These are phyloP conservation scores for Diaporthe batatas DNA, from an alignment of 2,329 filamentous ascomycete species.

Conservation along the genomic window DNA sequence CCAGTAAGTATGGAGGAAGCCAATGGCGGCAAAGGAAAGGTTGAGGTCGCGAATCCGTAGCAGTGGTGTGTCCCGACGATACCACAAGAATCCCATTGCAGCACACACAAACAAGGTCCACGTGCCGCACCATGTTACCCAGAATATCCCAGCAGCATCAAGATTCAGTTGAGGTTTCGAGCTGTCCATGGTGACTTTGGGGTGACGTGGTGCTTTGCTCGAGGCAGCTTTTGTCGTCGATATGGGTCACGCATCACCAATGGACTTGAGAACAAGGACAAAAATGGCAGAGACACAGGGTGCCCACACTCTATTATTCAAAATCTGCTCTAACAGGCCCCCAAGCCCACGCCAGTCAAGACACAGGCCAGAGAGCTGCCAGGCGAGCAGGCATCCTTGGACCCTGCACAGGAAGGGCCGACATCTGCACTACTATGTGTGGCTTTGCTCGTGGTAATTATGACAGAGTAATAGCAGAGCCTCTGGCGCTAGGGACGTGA, in stretches of 20 bases:
- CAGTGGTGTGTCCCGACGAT: slow-evolving; percentile 46
- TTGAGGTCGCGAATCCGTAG: slow-evolving; percentile 51
- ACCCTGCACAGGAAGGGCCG: slow-evolving; percentile 65
- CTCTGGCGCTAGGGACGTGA: slow-evolving; percentile 23
- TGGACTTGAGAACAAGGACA: neutral
- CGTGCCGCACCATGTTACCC: slow-evolving; percentile 21
- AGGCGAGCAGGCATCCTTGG: slow-evolving; percentile 66
- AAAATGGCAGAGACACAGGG: neutral
- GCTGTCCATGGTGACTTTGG: slow-evolving; percentile 15
- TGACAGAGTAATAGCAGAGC: slow-evolving; percentile 12
- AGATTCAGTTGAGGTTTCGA: slow-evolving; percentile 26
- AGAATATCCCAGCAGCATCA: slow-evolving; percentile 30
- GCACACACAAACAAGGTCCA: slow-evolving; percentile 45
- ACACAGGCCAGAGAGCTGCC: slow-evolving; percentile 61
- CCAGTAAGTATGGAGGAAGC: slow-evolving; percentile 45
- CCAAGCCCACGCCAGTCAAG: neutral
- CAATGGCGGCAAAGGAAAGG: slow-evolving; percentile 47
- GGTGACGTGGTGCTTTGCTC: slow-evolving; percentile 2
- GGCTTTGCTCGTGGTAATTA: slow-evolving; percentile 53
- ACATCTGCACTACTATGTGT: slow-evolving; percentile 63
- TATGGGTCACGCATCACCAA: neutral
- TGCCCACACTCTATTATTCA: slow-evolving; percentile 3
- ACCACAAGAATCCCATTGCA: slow-evolving; percentile 46
- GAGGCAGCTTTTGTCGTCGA: neutral
- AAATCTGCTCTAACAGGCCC: neutral